Evolutionary conservation across 2,329 filamentous ascomycete genomes (phyloP), one percentile per base, ranked within the genome.

Genomic region (Trichoderma sp.): DNA sequence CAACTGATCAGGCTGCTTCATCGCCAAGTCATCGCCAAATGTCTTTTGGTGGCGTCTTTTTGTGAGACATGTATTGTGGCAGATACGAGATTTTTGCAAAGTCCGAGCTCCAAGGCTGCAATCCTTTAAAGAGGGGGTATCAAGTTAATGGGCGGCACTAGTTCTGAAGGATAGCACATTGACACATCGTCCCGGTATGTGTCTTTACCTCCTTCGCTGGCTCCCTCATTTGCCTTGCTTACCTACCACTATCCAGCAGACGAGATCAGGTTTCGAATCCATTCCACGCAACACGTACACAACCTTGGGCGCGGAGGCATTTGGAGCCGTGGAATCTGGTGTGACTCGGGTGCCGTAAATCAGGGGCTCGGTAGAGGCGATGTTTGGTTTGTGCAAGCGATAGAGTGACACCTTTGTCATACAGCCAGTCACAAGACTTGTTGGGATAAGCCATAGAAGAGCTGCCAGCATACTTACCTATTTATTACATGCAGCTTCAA

Each of bases 311-410:
- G 24, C 55, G 33, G n/a, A 58, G 55, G 31, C 13, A 14, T 5
- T 11, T 16, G 14, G n/a, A 47, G 55, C n/a, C 19, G n/a, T 66
- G 31, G 29, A 35, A 59, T 66, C 55, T 59, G 63, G 63, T 59
- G 55, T 11, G 40, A 66, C 55, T 58, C 40, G 10, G 63, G 16
- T 66, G 53, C n/a, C 37, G 53, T 29, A 37, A 59, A 58, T 66
- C 63, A 66, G 55, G 63, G 63, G 63, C 27, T 59, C 55, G 55
- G 52, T 27, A 58, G 63, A 66, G 31, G 10, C 63, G 37, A 66
- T 66, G 40, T 66, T 55, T 55, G 63, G 63, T 49, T 58, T 40
- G 55, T 58, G 29, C 55, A 56, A 52, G 63, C 53, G 37, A 21
- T 29, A 16, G 29, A 19, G 31, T 24, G 16, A 59, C 29, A 27